phyloP scores from a whole-genome alignment of 116 monocot species.

The Cymodocea nodosa region DNA sequence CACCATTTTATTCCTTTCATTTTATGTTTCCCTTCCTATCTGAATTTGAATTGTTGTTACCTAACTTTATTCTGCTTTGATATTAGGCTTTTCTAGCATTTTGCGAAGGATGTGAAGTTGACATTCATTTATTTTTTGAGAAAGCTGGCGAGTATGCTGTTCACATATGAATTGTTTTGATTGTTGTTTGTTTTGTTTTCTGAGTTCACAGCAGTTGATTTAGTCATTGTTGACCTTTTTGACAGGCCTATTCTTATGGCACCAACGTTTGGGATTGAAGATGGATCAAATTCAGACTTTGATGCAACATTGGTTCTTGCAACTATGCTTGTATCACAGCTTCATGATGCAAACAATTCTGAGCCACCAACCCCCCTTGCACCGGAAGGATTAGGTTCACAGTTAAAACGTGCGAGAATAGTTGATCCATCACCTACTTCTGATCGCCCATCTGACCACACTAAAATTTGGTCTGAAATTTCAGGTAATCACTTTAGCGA shows the following conservation, averaged over 20 bases:
- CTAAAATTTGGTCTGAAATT: slow-evolving; percentile 92
- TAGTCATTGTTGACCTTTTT: slow-evolving; percentile 5
- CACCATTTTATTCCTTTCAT: background rate
- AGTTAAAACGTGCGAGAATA: slow-evolving; percentile 27
- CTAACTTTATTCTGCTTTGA: background rate
- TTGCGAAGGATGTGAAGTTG: slow-evolving; percentile 98
- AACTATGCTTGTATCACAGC: slow-evolving; percentile 80
- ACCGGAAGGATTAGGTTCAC: slow-evolving; percentile 18
- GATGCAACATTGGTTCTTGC: slow-evolving; percentile 85
- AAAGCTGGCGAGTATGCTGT: slow-evolving; percentile 90
- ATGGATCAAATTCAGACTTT: slow-evolving; percentile 62
- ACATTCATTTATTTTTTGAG: slow-evolving; percentile 83
- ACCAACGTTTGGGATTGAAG: slow-evolving; percentile 73
- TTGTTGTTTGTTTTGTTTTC: background rate
- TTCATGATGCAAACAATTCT: slow-evolving; percentile 30
- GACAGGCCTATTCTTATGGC: slow-evolving; percentile 80
- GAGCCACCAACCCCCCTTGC: slow-evolving; percentile 17
- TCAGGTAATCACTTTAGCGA: slow-evolving; percentile 37
- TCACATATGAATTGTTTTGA: background rate
- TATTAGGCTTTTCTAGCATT: slow-evolving; percentile 88
- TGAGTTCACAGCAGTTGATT: background rate
- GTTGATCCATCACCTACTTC: slow-evolving; percentile 22
- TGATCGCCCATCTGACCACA: slow-evolving; percentile 50
- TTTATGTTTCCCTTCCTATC: background rate
- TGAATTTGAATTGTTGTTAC: background rate